Percentiles rank a stretch among this genome's conserved stretches.
phyloP scores from a whole-genome alignment of 2,329 filamentous ascomycete species.

The Neoascochyta sp. region DNA sequence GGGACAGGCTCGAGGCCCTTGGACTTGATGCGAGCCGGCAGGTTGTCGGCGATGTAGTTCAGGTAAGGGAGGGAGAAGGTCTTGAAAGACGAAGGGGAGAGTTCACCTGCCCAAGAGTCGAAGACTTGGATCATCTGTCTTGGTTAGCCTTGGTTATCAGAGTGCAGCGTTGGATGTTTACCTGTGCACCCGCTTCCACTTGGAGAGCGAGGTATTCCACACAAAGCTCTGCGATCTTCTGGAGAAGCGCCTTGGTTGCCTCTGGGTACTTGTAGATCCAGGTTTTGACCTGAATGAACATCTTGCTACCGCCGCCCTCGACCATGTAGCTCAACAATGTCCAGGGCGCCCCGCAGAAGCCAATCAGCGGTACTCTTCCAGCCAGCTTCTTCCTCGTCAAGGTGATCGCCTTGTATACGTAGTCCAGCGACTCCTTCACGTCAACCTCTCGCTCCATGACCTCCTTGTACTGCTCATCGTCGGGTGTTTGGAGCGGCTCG shows the following conservation, averaged over 20 bases:
- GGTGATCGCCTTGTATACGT: slow-evolving; percentile 94
- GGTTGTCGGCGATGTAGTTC: slow-evolving; percentile 72
- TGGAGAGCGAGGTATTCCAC: slow-evolving; percentile 92
- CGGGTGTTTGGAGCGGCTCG: slow-evolving; percentile 71
- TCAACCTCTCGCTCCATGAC: slow-evolving; percentile 77
- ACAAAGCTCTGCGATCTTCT: slow-evolving; percentile 91
- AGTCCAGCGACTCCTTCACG: slow-evolving; percentile 78
- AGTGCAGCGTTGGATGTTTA: slow-evolving; percentile 28
- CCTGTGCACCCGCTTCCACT: slow-evolving; percentile 88
- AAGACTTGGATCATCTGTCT: slow-evolving; percentile 84
- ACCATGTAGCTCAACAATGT: slow-evolving; percentile 99
- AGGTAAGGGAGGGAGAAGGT: slow-evolving; percentile 85
- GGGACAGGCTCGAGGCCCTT: slow-evolving; percentile 77
- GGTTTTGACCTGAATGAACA: slow-evolving; percentile 91
- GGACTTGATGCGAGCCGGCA: slow-evolving; percentile 70
- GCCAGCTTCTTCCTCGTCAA: slow-evolving; percentile 82
- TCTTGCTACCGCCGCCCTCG: slow-evolving; percentile 90
- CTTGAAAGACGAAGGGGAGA: slow-evolving; percentile 79
- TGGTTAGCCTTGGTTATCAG: slow-evolving; percentile 10
- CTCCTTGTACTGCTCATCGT: slow-evolving; percentile 76
- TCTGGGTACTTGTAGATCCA: slow-evolving; percentile 91
- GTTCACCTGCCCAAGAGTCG: slow-evolving; percentile 95
- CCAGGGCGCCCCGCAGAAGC: slow-evolving; percentile 96
- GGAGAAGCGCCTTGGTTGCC: slow-evolving; percentile 74
- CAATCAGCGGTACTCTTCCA: slow-evolving; percentile 86